Evolutionary conservation across 2,329 filamentous ascomycete genomes (phyloP), one percentile per base, ranked within the genome.

Genomic region (Neofusicoccum laricinum): DNA sequence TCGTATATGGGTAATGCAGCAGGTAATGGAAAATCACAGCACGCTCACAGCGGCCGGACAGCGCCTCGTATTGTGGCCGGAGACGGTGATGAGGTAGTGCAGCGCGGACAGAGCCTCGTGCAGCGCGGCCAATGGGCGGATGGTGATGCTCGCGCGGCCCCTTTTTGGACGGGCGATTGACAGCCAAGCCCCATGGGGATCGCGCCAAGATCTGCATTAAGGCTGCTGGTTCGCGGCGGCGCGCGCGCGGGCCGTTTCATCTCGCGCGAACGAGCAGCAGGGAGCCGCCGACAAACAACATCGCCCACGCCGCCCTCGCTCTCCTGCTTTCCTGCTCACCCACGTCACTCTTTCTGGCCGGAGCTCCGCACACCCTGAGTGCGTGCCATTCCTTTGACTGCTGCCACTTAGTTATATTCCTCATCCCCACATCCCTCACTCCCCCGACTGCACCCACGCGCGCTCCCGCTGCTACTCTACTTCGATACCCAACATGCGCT

Each of bases 401-500:
- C 43, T 40, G 50, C 25, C 36, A 57, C 5, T 25, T 40, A 57
- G 3, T 8, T 38, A 38, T 48, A 46, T 25, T 17, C 6, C 8
- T 32, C n/a, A 14, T 14, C 38, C 30, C 12, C 40, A 21, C 40
- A n/a, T 38, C n/a, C 46, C 6, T 40, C 53, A 32, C 3, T 19
- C 49, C 4, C 15, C 15, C 41, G 32, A 8, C 41, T 48, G 40
- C 17, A 11, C 36, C 14, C 36, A 11, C 11, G 36, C 36, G 36
- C 36, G 14, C 14, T 38, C 11, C 36, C 14, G 11, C 36, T 15
- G 10, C 14, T 6, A 38, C 41, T 58, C 14, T 6, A 38, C 41
- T 58, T 57, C 7, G 58, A 66, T 50, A 61, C 41, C 36, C 55
- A 71, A 59, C 40, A 78, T 78, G 76, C 74, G 72, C 71, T 71